Evolutionary conservation across 495 filamentous ascomycete genomes (phyloP).

Genomic region (Annulohypoxylon nitens): DNA sequence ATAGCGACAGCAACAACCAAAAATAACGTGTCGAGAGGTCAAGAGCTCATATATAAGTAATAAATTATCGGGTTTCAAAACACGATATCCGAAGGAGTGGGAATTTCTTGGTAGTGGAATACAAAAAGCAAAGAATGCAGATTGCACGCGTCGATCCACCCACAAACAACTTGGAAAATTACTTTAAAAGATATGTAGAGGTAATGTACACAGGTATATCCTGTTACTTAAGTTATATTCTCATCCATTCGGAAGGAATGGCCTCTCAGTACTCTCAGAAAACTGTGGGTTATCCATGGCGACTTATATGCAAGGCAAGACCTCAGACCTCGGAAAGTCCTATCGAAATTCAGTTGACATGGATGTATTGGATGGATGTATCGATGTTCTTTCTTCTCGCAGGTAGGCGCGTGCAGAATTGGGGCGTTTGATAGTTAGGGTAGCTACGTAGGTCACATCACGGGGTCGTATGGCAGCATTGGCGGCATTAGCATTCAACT

Average conservation of each 20-base stretch:
- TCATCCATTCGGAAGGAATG: slow-evolving; percentile 17
- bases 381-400: slow-evolving; percentile 25
- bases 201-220: not conserved
- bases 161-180: slow-evolving; percentile 25
- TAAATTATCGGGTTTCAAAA: not conserved
- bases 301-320: slow-evolving; percentile 6
- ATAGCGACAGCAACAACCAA: not conserved
- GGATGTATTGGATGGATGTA: not conserved
- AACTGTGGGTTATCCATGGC: not conserved
- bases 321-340: not conserved
- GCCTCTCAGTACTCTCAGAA: not conserved
- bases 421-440: slow-evolving; percentile 17
- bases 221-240: slow-evolving; percentile 13
- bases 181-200: not conserved
- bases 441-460: slow-evolving; percentile 33
- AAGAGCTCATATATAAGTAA: slow-evolving; percentile 20
- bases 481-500: not conserved
- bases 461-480: slow-evolving; percentile 24
- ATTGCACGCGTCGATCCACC: slow-evolving; percentile 23
- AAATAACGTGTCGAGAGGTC: slow-evolving; percentile 4
- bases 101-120: not conserved
- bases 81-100: slow-evolving; percentile 20
- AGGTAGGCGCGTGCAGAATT: slow-evolving; percentile 17
- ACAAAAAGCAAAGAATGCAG: slow-evolving; percentile 33
- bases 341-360: not conserved